phyloP scores from a whole-genome alignment of 441 rosid genomes.

The Pelargonium cotyledonis region DNA sequence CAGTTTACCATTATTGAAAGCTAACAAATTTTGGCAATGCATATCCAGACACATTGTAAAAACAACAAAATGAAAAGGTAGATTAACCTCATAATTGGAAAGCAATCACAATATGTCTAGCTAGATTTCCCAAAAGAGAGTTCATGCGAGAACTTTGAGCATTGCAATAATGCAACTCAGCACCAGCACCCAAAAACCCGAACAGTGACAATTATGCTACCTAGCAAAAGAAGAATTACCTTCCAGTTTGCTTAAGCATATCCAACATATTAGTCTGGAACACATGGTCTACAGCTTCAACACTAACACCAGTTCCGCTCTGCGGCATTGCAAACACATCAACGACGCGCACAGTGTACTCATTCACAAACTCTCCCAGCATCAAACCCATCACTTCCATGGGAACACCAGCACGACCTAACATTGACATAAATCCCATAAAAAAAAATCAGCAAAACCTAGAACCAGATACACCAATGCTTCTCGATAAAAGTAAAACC shows the following conservation, averaged over 20 bases:
- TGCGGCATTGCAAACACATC: constrained; percentile 99
- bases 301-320: constrained; percentile 99
- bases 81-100: too few species aligned
- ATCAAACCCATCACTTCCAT: constrained; percentile 99
- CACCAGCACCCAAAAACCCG: too few species aligned
- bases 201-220: too few species aligned
- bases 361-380: constrained; percentile 98
- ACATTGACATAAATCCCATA: constrained; percentile 11
- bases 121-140: too few species aligned
- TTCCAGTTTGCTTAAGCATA: constrained; percentile 98
- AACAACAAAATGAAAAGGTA: too few species aligned
- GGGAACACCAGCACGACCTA: constrained; percentile 98
- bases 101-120: too few species aligned
- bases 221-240: constrained; percentile 31
- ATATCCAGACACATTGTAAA: background rate
- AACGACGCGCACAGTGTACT: constrained; percentile 90
- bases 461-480: background rate
- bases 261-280: constrained; percentile 98
- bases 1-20: background rate
- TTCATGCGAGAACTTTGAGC: too few species aligned
- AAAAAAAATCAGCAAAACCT: constrained; percentile 2
- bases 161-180: too few species aligned
- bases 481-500: background rate
- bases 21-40: background rate
- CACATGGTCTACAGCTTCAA: constrained; percentile 97